Evolutionary conservation across 2,329 filamentous ascomycete species (phyloP).

Genomic region (Ciborinia camelliae): DNA sequence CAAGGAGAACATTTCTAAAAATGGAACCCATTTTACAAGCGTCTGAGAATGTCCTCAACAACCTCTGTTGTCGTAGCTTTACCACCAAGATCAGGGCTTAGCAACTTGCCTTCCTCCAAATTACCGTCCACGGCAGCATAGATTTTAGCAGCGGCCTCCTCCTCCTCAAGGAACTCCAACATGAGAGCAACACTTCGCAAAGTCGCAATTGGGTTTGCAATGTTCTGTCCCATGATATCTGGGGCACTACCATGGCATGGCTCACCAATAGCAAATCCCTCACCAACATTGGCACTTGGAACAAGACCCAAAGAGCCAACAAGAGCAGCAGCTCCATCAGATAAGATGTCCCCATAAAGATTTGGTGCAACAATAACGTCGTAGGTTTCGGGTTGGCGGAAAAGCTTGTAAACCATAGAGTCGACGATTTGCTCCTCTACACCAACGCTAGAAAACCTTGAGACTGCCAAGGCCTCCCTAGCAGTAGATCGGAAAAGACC

Average conservation of each 20-base stretch:
- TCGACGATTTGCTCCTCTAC: constrained; percentile 99
- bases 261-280: constrained; percentile 93
- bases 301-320: constrained; percentile 91
- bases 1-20: constrained; percentile 18
- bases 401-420: constrained; percentile 99
- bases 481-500: constrained; percentile 86
- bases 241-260: constrained; percentile 95
- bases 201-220: constrained; percentile 96
- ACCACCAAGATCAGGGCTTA: constrained; percentile 89
- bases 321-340: constrained; percentile 89
- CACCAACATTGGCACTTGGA: constrained; percentile 90
- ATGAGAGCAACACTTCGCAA: constrained; percentile 87
- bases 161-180: constrained; percentile 91
- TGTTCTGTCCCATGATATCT: constrained; percentile 87
- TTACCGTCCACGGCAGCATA: constrained; percentile 91
- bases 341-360: constrained; percentile 95
- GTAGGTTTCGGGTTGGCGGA: constrained; percentile 91
- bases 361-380: constrained; percentile 98
- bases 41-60: constrained; percentile 78
- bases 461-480: constrained; percentile 64
- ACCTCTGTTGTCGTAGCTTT: constrained; percentile 83
- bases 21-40: constrained; percentile 55
- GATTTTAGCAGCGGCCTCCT: constrained; percentile 81
- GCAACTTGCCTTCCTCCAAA: constrained; percentile 73
- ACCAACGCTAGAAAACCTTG: constrained; percentile 60